Evolutionary conservation across 495 filamentous ascomycete species (phyloP).

Genomic region (Elaphomyces granulatus): DNA sequence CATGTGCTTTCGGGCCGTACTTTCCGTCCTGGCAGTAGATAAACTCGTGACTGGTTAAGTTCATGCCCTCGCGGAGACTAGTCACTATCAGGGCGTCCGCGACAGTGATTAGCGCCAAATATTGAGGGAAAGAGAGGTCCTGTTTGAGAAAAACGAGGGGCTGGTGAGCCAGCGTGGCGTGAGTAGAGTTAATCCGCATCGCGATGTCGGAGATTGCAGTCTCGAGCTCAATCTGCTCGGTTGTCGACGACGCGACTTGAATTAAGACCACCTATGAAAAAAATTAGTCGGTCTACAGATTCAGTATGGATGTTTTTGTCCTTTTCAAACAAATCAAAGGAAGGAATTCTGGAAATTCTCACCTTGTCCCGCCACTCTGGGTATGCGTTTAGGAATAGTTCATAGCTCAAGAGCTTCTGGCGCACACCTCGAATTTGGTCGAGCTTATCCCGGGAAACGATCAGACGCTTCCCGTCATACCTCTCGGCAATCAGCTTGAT

Average conservation of each 20-base stretch:
- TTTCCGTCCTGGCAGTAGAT: conserved; percentile 86
- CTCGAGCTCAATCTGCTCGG: conserved; percentile 72
- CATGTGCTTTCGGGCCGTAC: conserved; percentile 56
- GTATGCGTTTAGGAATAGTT: conserved; percentile 85
- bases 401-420: conserved; percentile 84
- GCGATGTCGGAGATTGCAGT: conserved; percentile 83
- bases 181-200: conserved; percentile 75
- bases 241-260: conserved; percentile 81
- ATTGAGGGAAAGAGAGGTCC: conserved; percentile 80
- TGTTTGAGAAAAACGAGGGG: conserved; percentile 91
- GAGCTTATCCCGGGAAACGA: conserved; percentile 85
- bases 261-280: conserved; percentile 55
- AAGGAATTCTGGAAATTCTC: conserved; percentile 2
- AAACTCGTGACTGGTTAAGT: conserved; percentile 83
- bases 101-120: conserved; percentile 72
- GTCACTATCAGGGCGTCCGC: conserved; percentile 88
- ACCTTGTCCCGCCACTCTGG: conserved; percentile 72
- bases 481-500: conserved; percentile 60
- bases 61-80: conserved; percentile 89
- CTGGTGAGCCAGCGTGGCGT: conserved; percentile 77
- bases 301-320: too few species aligned
- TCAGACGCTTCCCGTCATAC: conserved; percentile 73
- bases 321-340: too few species aligned
- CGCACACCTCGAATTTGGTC: conserved; percentile 80
- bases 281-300: too few species aligned